Base-by-base conservation (phyloP, 306 rosid species). In the Leucaena leucocephala region DNA sequence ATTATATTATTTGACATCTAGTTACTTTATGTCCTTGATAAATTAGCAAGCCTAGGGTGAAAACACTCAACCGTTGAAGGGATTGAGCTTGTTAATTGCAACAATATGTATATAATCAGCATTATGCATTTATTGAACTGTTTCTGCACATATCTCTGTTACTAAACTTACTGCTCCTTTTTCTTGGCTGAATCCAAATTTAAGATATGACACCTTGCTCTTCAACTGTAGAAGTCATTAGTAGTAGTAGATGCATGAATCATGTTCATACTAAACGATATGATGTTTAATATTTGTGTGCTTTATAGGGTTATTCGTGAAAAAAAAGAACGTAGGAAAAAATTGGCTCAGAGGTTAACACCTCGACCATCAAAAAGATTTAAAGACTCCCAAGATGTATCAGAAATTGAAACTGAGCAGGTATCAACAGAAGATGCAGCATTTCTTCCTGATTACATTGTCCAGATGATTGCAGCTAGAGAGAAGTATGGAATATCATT, bases 391-490 rank as follows among this genome's bases (percentile, higher is more conserved):
- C 67, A 78, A 43, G 90, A 82, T 78, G 79, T 71, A 33, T 21
- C 76, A 8, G 84, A 49, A 44, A 67, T 82, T 71, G 88, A 85
- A 79, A 61, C 82, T 40, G 83, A 59, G 22, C 58, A 68, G 57
- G 83, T 82, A 80, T 69, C 89, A 45, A 65, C 72, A 54, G 78
- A 68, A 54, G 77, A 74, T 42, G 62, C 50, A 2, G 97, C 94
- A 43, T 90, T 90, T 91, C 99, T 95, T 78, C 96, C 99, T 2
- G 68, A 85, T 14, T 72, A 82, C 86, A 88, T 95, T 38, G 99
- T 95, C 44, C 86, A 91, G 72, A 78, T 85, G 90, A 91, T 95
- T 82, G 93, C 90, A 46, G 85, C 92, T 21, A 89, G 89, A n/a
- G 99, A 93, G 85, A 95, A 63, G 74, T 69, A 69, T 78, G 84